Evolutionary conservation across 2,329 filamentous ascomycete species (phyloP).

Genomic region (Pseudogymnoascus sp.): DNA sequence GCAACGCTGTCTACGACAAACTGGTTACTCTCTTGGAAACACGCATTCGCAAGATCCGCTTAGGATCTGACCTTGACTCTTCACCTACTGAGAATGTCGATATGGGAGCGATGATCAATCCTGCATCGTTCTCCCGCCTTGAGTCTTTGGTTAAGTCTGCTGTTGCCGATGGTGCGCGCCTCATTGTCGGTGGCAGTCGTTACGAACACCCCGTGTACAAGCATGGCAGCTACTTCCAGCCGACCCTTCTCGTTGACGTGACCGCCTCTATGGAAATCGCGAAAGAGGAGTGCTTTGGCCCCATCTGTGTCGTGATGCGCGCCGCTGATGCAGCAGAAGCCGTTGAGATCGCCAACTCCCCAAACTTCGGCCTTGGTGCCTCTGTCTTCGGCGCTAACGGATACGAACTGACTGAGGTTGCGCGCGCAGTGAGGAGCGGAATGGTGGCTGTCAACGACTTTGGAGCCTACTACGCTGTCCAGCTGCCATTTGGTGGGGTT

Average conservation of each 20-base stretch:
- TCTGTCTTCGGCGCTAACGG: conserved; percentile 73
- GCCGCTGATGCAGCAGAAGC: conserved; percentile 56
- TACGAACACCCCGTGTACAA: conserved; percentile 65
- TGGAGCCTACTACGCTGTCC: conserved; percentile 83
- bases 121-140: conserved; percentile 63
- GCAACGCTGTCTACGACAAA: conserved; percentile 65
- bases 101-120: conserved; percentile 83
- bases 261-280: conserved; percentile 79
- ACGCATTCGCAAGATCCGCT: conserved; percentile 63
- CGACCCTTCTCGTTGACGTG: conserved; percentile 86
- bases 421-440: conserved; percentile 64
- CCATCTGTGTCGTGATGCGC: conserved; percentile 78
- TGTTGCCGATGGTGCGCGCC: conserved; percentile 66
- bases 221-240: conserved; percentile 81
- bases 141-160: conserved; percentile 72
- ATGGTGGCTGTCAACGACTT: conserved; percentile 98
- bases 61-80: conserved; percentile 58
- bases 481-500: conserved; percentile 79
- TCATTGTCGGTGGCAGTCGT: conserved; percentile 71
- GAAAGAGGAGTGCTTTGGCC: conserved; percentile 85
- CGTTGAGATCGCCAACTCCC: conserved; percentile 73
- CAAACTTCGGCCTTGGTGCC: conserved; percentile 77
- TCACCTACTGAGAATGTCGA: conserved; percentile 51
- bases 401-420: conserved; percentile 53
- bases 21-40: conserved; percentile 64